Evolutionary conservation across 805 yeast genomes (phyloP), one percentile per base, ranked within the genome.

Genomic region (Yamadazyma takamatsuzukensis): DNA sequence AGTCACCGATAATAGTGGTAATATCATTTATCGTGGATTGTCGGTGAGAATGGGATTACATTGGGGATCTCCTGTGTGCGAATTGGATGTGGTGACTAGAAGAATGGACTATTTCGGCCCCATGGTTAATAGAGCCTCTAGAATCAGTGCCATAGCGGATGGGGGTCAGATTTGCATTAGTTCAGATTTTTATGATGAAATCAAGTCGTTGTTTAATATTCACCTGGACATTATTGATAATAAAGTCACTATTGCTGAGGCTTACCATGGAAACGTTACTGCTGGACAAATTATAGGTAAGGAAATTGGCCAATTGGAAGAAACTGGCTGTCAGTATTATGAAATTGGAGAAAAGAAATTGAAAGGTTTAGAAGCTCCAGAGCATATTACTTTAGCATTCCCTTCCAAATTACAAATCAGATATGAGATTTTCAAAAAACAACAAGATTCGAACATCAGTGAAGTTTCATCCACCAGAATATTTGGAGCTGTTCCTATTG

Each of bases 91-190:
- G 39, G 89, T 89, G 33, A 93, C 98, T 0, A 78, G 88, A 45
- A 78, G 99, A 65, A 93, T 93, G 98, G 99, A 93, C 61, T 93
- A 93, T 59, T 83, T 93, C 48, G 99, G 99, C 0, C 98, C 99
- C 0, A 89, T 93, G 88, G 99, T 93, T 19, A 93, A 93, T 51
- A 72, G 96, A 32, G 86, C 99, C 1, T 81, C 97, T 1, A 73
- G 99, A 49, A 90, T 93, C 16, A 81, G 89, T 52, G 84, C 95
- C 6, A 83, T 86, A 31, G 99, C 98, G 0, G 96, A 87, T 57
- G 99, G 99, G 39, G 99, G 99, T n/a, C 96, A 90, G 57, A 85
- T 90, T 18, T 79, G 95, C 0, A 72, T 89, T 36, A 83, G 95
- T 49, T 71, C 79, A 6, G 97, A 90, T 56, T 85, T 87, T 49